Percentiles rank a stretch among this genome's conserved stretches.
Conservation (phyloP, 2,329 filamentous ascomycete genomes). For the Phaeomoniella chlamydospora region DNA sequence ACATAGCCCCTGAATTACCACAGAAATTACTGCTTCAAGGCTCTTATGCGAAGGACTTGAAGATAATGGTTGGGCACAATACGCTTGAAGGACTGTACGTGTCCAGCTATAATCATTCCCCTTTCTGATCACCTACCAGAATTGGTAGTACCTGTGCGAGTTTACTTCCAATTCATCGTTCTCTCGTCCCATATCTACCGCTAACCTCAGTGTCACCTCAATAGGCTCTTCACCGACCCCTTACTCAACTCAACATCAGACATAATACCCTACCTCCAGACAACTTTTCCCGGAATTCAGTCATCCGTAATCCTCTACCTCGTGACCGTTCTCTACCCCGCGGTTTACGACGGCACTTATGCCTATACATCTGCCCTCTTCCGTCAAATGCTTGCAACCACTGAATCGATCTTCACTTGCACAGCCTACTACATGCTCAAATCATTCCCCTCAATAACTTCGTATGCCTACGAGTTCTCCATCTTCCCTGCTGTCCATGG, state of each 20-base stretch:
- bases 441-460: constrained; percentile 33
- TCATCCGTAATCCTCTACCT: constrained; percentile 25
- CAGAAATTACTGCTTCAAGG: constrained; percentile 28
- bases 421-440: constrained; percentile 38
- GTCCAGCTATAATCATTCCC: no score
- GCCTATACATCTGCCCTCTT: constrained; percentile 29
- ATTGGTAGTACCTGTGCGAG: no score
- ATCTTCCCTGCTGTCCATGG: constrained; percentile 40
- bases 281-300: constrained; percentile 12
- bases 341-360: constrained; percentile 28
- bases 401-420: constrained; percentile 34
- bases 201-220: no score
- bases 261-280: constrained; percentile 7
- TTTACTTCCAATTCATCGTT: no score
- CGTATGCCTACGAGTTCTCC: constrained; percentile 38
- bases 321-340: constrained; percentile 34
- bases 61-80: constrained; percentile 31
- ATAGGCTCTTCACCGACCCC: constrained; percentile 15
- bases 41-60: constrained; percentile 27
- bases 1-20: constrained; percentile 32
- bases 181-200: no score
- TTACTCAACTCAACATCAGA: constrained; percentile 6
- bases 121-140: no score
- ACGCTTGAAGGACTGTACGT: constrained; percentile 27
- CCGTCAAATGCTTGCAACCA: constrained; percentile 24